Base-by-base conservation (phyloP, 495 filamentous ascomycete genomes). In the Daldinia childiae region DNA sequence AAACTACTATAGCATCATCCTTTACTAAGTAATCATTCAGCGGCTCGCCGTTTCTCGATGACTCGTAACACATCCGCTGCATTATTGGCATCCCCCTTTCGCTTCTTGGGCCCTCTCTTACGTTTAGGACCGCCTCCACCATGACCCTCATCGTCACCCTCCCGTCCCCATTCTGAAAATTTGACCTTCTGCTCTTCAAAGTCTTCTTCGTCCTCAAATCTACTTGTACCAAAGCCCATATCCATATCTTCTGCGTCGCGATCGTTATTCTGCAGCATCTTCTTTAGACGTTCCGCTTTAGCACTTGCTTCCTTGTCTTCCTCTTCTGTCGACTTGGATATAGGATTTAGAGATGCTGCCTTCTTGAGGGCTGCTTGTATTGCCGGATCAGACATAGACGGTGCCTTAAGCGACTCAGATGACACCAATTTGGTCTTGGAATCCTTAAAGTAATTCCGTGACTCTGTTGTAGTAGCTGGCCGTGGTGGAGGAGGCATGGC, bases 211-310 rank as follows among this genome's bases (percentile, higher is more conserved):
- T 97, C 94, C 52, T 90, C 93, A 64, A 90, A 87, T 24, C 93
- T 87, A 69, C 90, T 93, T 15, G 90, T 90, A 6, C 96, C 95
- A 76, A 99, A 98, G 34, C 93, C 95, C 79, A 97, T 84, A 73
- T 99, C 95, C 82, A 99, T 87, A 80, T 99, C 95, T 48, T 94
- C 92, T 11, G 92, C 89, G 80, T 99, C 95, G 48, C 94, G 87
- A 68, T 91, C 91, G 48, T 90, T 87, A 50, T 89, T 86, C 70
- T 92, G 87, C 9, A 97, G 81, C 81, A 97, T 91, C 65, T 88
- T 89, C 75, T 88, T 89, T 19, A 90, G 88, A 26, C 90, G 91
- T 61, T 87, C 88, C 41, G 87, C 84, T 43, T 86, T 86, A 3
- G 84, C 85, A 38, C 78, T 76, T 11, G 72, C 70, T 60, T 63